Evolutionary conservation across 164 flowering plant genomes (phyloP).

Genomic region (Vitis rotundifolia): DNA sequence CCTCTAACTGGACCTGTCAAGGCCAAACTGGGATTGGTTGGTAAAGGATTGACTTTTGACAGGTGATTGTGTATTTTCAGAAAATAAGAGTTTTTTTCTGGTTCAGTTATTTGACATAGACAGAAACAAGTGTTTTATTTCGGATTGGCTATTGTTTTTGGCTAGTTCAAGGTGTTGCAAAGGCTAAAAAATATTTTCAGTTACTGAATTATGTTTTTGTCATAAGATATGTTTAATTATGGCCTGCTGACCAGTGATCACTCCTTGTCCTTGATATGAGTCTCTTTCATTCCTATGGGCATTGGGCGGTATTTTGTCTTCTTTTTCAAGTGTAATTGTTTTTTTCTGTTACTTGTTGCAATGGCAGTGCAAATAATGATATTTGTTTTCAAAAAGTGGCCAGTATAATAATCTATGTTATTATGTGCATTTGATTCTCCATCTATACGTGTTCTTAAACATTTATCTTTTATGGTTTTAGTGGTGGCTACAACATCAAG

Average conservation of each 20-base stretch:
- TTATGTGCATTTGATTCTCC: not conserved
- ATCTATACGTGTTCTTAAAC: not conserved
- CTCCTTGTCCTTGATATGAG: no score
- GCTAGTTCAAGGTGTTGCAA: no score
- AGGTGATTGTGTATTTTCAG: conserved; percentile 45
- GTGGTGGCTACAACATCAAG: conserved; percentile 99
- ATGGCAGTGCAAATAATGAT: not conserved
- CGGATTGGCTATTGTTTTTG: no score
- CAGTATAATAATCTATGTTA: not conserved
- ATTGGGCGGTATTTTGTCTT: no score
- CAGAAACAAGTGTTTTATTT: no score
- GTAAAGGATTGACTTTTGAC: conserved; percentile 98
- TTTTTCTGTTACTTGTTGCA: no score
- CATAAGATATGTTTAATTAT: no score
- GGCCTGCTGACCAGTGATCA: no score
- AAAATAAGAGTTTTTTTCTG: not conserved
- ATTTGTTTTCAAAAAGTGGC: not conserved
- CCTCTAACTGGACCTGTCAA: conserved; percentile 75
- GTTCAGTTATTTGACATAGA: not conserved
- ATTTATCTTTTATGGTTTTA: conserved; percentile 26
- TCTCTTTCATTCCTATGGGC: no score
- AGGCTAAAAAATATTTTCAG: no score
- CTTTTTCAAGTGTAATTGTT: no score
- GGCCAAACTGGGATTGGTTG: conserved; percentile 78
- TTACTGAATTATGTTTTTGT: no score